Base-by-base conservation (phyloP, 192 early-diverging fungal genomes). In the Backusella macrospora region DNA sequence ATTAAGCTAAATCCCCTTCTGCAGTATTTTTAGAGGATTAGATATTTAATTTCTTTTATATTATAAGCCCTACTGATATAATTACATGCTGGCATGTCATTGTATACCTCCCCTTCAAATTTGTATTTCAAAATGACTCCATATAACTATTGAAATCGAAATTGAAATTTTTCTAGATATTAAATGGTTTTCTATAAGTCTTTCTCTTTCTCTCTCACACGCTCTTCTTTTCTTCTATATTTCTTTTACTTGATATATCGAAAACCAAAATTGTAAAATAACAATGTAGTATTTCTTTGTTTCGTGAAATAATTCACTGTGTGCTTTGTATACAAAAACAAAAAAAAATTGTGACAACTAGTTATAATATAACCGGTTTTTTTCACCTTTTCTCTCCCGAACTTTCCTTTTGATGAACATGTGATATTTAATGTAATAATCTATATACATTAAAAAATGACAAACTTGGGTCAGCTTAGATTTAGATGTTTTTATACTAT, bases 401-500 rank as follows among this genome's bases (percentile, higher is more conserved):
- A 55, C 18, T 55, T 55, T n/a, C 23, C 21, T 55, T 18, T 55
- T 55, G 49, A 13, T 55, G 23, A 21, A 21, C 49, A 55, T 55
- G 49, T 55, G 49, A 55, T 21, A 7, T 14, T 7, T 23, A 55
- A 55, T 26, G 49, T 55, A 55, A 55, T 55, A n/a, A 34, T 34
- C 52, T 59, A 59, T 59, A 8, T 23, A 59, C 52, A 59, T 59
- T 59, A 59, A 59, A 59, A 59, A 23, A 26, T 59, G 52, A 59
- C 21, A 59, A 26, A 21, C 26, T 26, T 59, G 12, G 29, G 23
- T 59, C 52, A 59, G 52, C 52, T 59, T 59, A 59, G 21, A 26
- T 59, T 59, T 23, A 9, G 9, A 10, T 4, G 10, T 13, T 4
- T 55, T 55, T 0, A 59, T 8, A 34, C 29, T 34, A 55, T 23